Evolutionary conservation across 345 rosid genomes (phyloP).

Genomic region (Alliaria petiolata): DNA sequence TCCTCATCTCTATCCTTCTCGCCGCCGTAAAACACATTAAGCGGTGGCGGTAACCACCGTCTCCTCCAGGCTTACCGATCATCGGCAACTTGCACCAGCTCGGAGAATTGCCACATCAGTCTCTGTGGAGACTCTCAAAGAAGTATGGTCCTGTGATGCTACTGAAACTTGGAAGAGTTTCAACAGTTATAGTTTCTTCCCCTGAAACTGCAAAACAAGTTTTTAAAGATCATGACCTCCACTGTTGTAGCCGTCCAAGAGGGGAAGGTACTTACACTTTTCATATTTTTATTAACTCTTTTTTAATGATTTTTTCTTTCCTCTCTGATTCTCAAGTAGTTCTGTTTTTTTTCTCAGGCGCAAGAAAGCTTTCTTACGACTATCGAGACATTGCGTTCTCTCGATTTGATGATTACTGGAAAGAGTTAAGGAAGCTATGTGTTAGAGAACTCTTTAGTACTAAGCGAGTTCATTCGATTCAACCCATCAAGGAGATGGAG

Average conservation of each 20-base stretch:
- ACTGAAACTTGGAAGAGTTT: slow-evolving; percentile 20
- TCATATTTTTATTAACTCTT: too few species aligned
- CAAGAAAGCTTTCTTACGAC: slow-evolving; percentile 34
- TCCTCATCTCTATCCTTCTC: slow-evolving; percentile 5
- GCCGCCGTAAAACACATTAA: slow-evolving; percentile 4
- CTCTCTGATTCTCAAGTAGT: not conserved
- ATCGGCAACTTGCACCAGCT: slow-evolving; percentile 47
- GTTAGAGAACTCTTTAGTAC: slow-evolving; percentile 29
- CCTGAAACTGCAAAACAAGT: slow-evolving; percentile 30
- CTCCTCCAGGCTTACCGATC: slow-evolving; percentile 42
- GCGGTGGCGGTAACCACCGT: slow-evolving; percentile 23
- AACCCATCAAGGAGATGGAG: slow-evolving; percentile 31
- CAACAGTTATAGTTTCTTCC: slow-evolving; percentile 28
- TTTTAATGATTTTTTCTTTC: too few species aligned
- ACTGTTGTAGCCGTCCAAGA: slow-evolving; percentile 44
- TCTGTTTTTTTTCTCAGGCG: not conserved
- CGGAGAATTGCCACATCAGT: slow-evolving; percentile 30
- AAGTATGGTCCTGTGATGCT: slow-evolving; percentile 30
- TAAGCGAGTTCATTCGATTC: slow-evolving; percentile 12
- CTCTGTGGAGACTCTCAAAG: slow-evolving; percentile 20
- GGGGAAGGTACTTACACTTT: not conserved
- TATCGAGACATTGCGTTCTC: slow-evolving; percentile 31
- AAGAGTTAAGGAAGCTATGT: slow-evolving; percentile 33
- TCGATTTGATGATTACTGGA: slow-evolving; percentile 36
- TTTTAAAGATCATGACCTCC: slow-evolving; percentile 32